Percentiles rank a stretch among this genome's conserved stretches.
Evolutionary conservation across 768 basidiomycete genomes (phyloP).

Genomic region (Rhodotorula taiwanensis): DNA sequence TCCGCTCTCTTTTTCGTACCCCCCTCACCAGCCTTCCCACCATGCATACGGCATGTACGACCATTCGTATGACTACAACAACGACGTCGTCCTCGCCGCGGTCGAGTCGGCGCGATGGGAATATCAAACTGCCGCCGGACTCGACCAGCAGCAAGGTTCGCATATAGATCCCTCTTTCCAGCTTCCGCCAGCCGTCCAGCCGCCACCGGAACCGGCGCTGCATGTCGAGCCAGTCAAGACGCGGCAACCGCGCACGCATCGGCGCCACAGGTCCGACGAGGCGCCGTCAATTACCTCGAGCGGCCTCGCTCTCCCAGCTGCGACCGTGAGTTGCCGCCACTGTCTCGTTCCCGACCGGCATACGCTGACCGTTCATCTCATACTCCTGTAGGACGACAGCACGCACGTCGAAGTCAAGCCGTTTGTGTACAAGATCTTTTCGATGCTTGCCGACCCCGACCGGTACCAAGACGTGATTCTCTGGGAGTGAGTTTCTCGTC

Average conservation of each 20-base stretch:
- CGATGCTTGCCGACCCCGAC: neutral
- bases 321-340: neutral
- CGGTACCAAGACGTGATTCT: neutral
- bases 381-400: neutral
- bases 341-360: neutral
- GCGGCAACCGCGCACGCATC: neutral
- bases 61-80: neutral
- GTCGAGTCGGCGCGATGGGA: constrained; percentile 21
- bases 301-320: neutral
- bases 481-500: neutral
- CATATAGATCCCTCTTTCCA: too few species aligned
- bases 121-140: neutral
- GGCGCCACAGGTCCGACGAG: neutral
- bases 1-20: too few species aligned
- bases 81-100: neutral
- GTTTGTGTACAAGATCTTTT: constrained; percentile 17
- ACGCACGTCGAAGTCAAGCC: constrained; percentile 2
- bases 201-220: too few species aligned
- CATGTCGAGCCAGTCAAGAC: neutral
- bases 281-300: neutral
- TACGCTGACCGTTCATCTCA: neutral
- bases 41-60: too few species aligned
- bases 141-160: neutral
- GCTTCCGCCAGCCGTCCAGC: too few species aligned
- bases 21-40: too few species aligned